A percentile compares a stretch with the other conserved stretches of the same genome.
Conservation (phyloP, 495 filamentous ascomycete genomes). For the Penicillium cosmopolitanum region DNA sequence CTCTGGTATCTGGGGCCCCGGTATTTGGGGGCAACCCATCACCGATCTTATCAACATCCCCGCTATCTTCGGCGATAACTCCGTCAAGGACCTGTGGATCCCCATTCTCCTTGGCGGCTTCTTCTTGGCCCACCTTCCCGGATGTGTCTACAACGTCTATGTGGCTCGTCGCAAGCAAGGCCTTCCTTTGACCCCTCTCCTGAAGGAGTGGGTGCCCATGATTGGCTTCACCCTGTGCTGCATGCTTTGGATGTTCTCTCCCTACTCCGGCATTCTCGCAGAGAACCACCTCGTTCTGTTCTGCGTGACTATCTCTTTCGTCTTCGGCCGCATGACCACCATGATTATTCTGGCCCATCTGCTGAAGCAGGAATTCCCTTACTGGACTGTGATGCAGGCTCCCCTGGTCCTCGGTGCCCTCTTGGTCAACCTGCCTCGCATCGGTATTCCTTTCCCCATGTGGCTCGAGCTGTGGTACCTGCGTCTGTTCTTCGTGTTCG, state of each 20-base stretch:
- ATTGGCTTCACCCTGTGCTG: conserved; percentile 72
- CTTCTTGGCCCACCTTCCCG: conserved; percentile 79
- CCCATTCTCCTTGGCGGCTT: conserved; percentile 72
- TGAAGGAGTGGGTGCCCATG: conserved; percentile 96
- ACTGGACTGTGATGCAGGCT: conserved; percentile 89
- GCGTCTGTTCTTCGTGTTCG: conserved; percentile 77
- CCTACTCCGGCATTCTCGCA: conserved; percentile 74
- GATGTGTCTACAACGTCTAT: conserved; percentile 78
- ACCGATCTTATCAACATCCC: conserved; percentile 62
- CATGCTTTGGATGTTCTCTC: conserved; percentile 83
- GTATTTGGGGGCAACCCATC: conserved; percentile 81
- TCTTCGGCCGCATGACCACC: conserved; percentile 99
- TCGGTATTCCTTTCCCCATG: conserved; percentile 71
- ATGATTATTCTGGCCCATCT: conserved; percentile 98
- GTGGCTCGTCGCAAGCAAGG: conserved; percentile 70
- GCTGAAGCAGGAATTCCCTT: conserved; percentile 90
- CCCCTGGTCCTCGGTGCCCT: conserved; percentile 85
- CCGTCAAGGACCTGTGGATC: conserved; percentile 86
- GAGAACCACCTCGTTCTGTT: conserved; percentile 90
- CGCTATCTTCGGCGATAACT: conserved; percentile 63
- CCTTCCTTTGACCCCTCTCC: conserved; percentile 79
- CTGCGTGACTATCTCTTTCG: conserved; percentile 90
- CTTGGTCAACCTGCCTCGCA: conserved; percentile 76
- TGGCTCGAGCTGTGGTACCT: conserved; percentile 78
- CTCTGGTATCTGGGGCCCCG: conserved; percentile 84